Evolutionary conservation across 345 rosid genomes (phyloP).

Genomic region (Eucalyptus curtisii): DNA sequence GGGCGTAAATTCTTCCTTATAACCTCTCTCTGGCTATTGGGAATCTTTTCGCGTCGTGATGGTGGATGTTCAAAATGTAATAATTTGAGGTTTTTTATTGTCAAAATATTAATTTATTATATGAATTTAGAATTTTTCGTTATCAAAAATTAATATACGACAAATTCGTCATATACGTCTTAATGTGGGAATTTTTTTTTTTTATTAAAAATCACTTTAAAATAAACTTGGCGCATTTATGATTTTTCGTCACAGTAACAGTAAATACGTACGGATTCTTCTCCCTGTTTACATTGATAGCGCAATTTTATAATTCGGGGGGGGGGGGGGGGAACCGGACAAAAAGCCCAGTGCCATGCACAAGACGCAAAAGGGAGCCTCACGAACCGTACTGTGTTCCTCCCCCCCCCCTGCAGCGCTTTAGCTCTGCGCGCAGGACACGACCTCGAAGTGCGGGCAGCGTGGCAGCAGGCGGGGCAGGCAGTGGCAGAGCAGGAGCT

Average conservation of each 20-base stretch:
- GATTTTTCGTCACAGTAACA: too few relatives aligned
- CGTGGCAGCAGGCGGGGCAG: not conserved
- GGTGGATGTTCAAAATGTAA: not conserved
- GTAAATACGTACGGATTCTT: not conserved
- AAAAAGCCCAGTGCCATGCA: not conserved
- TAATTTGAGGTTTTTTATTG: too few relatives aligned
- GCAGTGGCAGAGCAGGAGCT: not conserved
- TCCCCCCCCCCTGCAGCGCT: not conserved
- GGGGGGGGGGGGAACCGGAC: not conserved
- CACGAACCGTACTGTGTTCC: not conserved
- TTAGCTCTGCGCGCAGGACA: not conserved
- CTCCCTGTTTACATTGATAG: not conserved
- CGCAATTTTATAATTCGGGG: not conserved
- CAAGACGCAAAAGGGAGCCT: not conserved
- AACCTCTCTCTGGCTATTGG: not conserved
- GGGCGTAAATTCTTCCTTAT: not conserved
- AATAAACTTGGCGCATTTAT: too few relatives aligned
- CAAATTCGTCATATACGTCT: too few relatives aligned
- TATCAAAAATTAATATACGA: too few relatives aligned
- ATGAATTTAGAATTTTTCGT: too few relatives aligned
- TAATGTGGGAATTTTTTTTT: too few relatives aligned
- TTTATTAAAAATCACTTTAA: too few relatives aligned
- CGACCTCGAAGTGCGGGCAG: not conserved
- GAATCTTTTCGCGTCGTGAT: not conserved
- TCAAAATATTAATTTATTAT: too few relatives aligned